Evolutionary conservation across 257 asterid genomes (phyloP), one percentile per base, ranked within the genome.

Genomic region (Gynochthodes officinalis): DNA sequence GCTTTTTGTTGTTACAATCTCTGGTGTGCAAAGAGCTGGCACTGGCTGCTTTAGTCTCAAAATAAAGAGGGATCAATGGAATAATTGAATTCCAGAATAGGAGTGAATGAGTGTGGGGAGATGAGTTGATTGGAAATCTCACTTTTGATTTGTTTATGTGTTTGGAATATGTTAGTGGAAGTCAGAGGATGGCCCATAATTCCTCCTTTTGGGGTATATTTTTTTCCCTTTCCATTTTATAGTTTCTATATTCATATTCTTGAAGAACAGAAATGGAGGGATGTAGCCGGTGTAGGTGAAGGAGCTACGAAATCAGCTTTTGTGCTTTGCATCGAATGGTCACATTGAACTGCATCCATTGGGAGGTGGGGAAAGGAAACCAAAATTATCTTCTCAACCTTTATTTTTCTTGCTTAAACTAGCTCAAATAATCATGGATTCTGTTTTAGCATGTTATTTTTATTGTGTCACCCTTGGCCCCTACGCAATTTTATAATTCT

Each of bases 151-250:
- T 89, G 86, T 85, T 84, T 80, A 85, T 87, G 18, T 84, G 88
- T 84, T 75, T 72, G 86, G 87, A 88, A 89, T 88, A 86, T 86
- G 86, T 82, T 85, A 87, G 96, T 89, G 96, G 90, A 85, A 84
- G 87, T 87, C 85, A 87, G 88, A 82, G 77, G 83, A 57, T 84
- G 90, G 84, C 87, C 83, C 86, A 75, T 72, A 39, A 59, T 44
- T 44, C 70, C 70, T 66, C 42, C 76, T 81, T 81, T 83, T 75
- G 70, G 81, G 81, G 79, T 76, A 75, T 80, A 60, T 16, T 25
- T 62, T 40, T 64, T 64, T 54, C 71, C 39, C 25, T 6, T 64
- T 35, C 30, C 28, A 16, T 10, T n/a, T 32, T 68, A 59, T 23
- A 64, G 19, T 58, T 23, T 23, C 55, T 44, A 46, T 54, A 70